Percentiles rank a stretch among this genome's conserved stretches.
Evolutionary conservation across 345 rosid genomes (phyloP).

Genomic region (Boechera stricta): DNA sequence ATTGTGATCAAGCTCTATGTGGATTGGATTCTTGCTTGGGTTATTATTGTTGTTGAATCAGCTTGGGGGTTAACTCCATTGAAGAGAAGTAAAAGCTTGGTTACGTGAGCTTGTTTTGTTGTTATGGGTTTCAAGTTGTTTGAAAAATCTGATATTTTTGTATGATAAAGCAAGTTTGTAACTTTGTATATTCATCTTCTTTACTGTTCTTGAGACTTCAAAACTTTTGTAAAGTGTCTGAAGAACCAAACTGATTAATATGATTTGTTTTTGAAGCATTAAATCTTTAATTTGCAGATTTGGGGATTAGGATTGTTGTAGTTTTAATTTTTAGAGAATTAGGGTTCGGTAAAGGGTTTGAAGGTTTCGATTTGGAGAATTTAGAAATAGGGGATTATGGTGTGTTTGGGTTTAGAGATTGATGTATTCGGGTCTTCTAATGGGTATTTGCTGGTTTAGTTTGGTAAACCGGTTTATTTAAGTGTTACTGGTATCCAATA

Average conservation of each 20-base stretch:
- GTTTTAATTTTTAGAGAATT: no score
- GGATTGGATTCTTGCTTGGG: slow-evolving; percentile 58
- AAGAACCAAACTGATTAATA: background rate
- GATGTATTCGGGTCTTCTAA: no score
- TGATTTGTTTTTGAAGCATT: no score
- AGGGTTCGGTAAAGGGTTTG: no score
- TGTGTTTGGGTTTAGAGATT: no score
- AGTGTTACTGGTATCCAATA: no score
- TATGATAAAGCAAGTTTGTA: slow-evolving; percentile 33
- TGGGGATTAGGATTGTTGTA: no score
- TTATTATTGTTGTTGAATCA: slow-evolving; percentile 68
- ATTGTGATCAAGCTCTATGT: slow-evolving; percentile 48
- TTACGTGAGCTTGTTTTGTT: slow-evolving; percentile 25
- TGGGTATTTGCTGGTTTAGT: no score
- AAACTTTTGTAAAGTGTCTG: slow-evolving; percentile 14
- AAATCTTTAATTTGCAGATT: no score
- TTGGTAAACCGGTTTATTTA: no score
- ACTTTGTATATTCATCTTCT: slow-evolving; percentile 20
- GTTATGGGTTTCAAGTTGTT: background rate
- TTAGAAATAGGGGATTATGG: no score
- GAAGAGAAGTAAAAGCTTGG: slow-evolving; percentile 57
- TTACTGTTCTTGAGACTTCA: slow-evolving; percentile 5
- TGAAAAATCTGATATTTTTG: slow-evolving; percentile 7
- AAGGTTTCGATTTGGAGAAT: no score
- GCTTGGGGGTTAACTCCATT: slow-evolving; percentile 70